Evolutionary conservation across 2,329 filamentous ascomycete genomes (phyloP), one percentile per base, ranked within the genome.

Genomic region (Hymenotorrendiella dingleyae): DNA sequence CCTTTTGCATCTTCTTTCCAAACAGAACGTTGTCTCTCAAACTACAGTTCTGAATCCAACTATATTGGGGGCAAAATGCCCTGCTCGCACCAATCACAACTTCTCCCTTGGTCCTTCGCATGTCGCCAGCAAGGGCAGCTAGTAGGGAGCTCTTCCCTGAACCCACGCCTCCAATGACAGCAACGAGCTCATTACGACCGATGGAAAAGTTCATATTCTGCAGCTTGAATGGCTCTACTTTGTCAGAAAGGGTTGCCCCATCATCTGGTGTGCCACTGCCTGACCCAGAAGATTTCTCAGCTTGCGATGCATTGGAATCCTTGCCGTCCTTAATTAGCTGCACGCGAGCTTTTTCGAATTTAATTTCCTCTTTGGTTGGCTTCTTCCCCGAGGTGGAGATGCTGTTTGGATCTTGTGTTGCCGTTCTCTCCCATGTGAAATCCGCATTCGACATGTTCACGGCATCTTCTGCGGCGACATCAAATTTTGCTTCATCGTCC

Each of bases 31-130:
- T 98, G 24, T 95, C 80, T 48, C 80, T 81, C 3, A 97, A 76
- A 1, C 84, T 86, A 0, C 88, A 75, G 58, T 97, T 97, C 60
- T 97, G 91, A 36, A 98, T 95, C 93, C 93, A 98, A 0, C 93
- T 87, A 59, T 95, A 95, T 61, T 98, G 91, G 0, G 91, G 91
- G 53, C 93, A 97, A 57, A 95, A 96, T 0, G 91, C 87, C 48
- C 90, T 74, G 3, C 80, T 82, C 0, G 87, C 87, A 29, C 90
- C 86, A 54, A 93, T 75, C 0, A 78, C 74, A 5, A 94, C 75
- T 27, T 83, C 74, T 9, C 89, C 89, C 3, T 67, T 68, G 0
- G 86, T 94, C 62, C 83, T 84, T 33, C 89, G 80, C 91, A 97
- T 97, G 51, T 97, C 91, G 19, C 93, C 91, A 1, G 90, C 91